Evolutionary conservation across 2,329 filamentous ascomycete species (phyloP), one percentile per base, ranked within the genome.

Genomic region (Cladosporium halotolerans): DNA sequence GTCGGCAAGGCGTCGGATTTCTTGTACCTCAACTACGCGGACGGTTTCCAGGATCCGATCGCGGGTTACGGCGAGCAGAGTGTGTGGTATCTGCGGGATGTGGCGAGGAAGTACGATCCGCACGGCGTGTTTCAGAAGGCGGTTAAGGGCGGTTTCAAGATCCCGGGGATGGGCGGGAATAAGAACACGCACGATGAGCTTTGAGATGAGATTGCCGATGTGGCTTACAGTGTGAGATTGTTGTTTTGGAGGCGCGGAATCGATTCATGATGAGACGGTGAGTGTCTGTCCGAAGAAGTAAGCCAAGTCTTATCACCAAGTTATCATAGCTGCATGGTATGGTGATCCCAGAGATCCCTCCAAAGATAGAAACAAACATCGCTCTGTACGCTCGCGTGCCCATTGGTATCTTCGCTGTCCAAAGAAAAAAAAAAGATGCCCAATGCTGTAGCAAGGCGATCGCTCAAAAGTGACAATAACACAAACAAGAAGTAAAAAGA

Each of bases 11-110:
- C 55, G 9, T 53, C 59, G 28, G 40, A 55, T 23, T 66, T 55
- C 36, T 32, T 70, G 6, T 67, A 70, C 52, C 53, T 68, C 46
- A 71, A 69, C 44, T 72, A 72, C 55, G 69, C 68, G 7, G 65
- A 61, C 4, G 51, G 57, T 42, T 70, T 65, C 62, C 68, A 72
- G 55, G 61, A 70, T 40, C 68, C 69, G 7, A 63, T 72, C 19
- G 51, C 49, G 4, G 58, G 62, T 10, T 68, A 70, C 55, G 68
- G 70, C 8, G 53, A 53, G 10, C 60, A 53, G 18, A 68, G 60
- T 51, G 61, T 64, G 46, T 54, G 52, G 40, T 62, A 60, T 14
- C 52, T 72, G 58, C 57, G 59, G 58, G 53, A 48, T 6, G 64
- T 67, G 9, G 68, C 65, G 47, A 61, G 57, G 58, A 62, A 63